phyloP scores from a whole-genome alignment of 345 rosid species.

The Atalantia buxifolia region DNA sequence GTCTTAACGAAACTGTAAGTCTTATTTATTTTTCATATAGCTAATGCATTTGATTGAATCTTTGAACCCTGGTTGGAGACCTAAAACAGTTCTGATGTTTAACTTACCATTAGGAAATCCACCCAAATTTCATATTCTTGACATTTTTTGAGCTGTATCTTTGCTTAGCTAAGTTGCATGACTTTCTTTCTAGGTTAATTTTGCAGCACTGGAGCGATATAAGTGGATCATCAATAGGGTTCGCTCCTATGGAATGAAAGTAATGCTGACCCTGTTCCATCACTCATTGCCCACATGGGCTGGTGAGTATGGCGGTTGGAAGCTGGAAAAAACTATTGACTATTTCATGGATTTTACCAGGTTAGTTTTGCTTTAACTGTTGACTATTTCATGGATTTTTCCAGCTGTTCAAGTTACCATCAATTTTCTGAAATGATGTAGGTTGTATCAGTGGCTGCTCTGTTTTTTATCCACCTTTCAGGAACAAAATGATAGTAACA shows the following conservation, averaged over 20 bases:
- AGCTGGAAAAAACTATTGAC: conserved; percentile 85
- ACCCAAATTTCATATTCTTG: neutral
- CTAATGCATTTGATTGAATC: conserved; percentile 5
- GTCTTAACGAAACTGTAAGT: conserved; percentile 64
- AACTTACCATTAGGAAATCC: neutral
- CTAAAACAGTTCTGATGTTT: neutral
- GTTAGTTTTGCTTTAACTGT: conserved; percentile 47
- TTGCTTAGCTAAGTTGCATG: conserved; percentile 2
- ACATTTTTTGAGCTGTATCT: neutral
- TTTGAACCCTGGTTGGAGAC: neutral
- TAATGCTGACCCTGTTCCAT: conserved; percentile 93
- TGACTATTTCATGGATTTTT: conserved; percentile 72
- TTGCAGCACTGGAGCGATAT: conserved; percentile 82
- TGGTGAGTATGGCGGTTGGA: conserved; percentile 97
- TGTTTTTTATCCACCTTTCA: neutral
- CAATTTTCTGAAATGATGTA: neutral
- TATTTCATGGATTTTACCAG: conserved; percentile 86
- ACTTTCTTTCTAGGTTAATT: conserved; percentile 56
- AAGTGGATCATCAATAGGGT: conserved; percentile 83
- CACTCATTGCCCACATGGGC: conserved; percentile 99
- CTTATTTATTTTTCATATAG: conserved; percentile 14
- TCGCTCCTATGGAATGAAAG: conserved; percentile 86
- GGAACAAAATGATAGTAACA: neutral
- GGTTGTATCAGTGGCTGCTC: neutral
- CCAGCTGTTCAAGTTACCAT: conserved; percentile 43